Evolutionary conservation across 768 basidiomycete genomes (phyloP), one percentile per base, ranked within the genome.

Genomic region (Clathrus columnatus): DNA sequence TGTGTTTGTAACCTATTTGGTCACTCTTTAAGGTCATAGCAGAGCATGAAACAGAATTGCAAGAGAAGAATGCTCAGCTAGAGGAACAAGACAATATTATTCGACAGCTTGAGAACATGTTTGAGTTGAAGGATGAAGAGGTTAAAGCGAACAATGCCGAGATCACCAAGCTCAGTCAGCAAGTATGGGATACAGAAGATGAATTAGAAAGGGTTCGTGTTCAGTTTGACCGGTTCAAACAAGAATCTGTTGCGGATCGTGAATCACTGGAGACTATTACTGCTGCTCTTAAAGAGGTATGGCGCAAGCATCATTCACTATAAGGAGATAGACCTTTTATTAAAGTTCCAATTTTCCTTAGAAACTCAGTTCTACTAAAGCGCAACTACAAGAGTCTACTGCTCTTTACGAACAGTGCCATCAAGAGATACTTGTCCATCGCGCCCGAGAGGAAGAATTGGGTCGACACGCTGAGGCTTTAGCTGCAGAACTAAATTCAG

Each of bases 131-230:
- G 69, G 91, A 93, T 49, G 78, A 72, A 1, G 87, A 93, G 67
- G 78, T 92, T 41, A 78, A 84, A 50, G 73, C 75, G 17, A 74
- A 88, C 42, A 88, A 87, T 61, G 72, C 79, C 43, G 86, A 93
- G 43, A 82, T 95, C 21, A 84, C 92, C 64, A 81, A 78, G 57
- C 79, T 95, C 45, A 81, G 89, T 5, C 84, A 89, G 58, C 72
- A 74, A 52, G 79, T 96, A 7, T 92, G 87, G 67, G 72, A 81
- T 44, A 78, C 95, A 1, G 95, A 98, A 65, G 91, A 95, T 57
- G 87, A 92, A 63, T 80, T 84, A 51, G 91, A 94, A 59, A 75
- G 80, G 27, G 66, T 87, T 49, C 82, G 78, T 63, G 88, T 91
- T 61, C 86, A 91, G 47, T 72, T 74, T 49, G 82, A 85, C 32